Evolutionary conservation across 2,329 filamentous ascomycete genomes (phyloP).

Genomic region (Scytalidium sp.): DNA sequence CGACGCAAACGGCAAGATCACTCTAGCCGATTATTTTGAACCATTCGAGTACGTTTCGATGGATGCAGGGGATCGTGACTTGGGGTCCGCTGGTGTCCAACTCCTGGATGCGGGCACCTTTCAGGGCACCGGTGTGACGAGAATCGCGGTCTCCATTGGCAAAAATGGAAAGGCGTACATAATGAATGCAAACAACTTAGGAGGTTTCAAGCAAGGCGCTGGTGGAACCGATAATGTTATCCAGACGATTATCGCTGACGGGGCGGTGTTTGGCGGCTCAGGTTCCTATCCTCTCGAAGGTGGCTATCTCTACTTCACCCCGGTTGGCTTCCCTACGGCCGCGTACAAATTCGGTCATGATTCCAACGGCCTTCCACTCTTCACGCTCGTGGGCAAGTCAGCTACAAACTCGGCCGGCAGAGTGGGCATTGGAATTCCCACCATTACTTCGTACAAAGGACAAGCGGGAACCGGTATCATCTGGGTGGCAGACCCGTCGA

Average conservation of each 20-base stretch:
- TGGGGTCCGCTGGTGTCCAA: constrained; percentile 40
- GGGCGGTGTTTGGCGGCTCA: constrained; percentile 44
- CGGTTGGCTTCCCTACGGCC: constrained; percentile 25
- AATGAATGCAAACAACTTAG: constrained; percentile 31
- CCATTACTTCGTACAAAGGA: constrained; percentile 34
- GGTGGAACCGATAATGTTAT: constrained; percentile 39
- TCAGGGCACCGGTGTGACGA: constrained; percentile 38
- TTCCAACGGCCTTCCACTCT: constrained; percentile 28
- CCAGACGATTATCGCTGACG: constrained; percentile 40
- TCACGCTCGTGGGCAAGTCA: constrained; percentile 29
- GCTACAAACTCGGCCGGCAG: constrained; percentile 23
- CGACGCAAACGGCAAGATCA: constrained; percentile 39
- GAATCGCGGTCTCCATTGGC: constrained; percentile 47
- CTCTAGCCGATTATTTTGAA: constrained; percentile 51
- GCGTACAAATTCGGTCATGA: constrained; percentile 32
- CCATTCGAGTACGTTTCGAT: constrained; percentile 48
- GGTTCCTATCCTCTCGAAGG: constrained; percentile 47
- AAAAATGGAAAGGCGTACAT: constrained; percentile 49
- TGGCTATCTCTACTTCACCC: constrained; percentile 46
- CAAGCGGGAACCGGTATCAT: constrained; percentile 35
- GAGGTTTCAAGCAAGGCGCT: constrained; percentile 27
- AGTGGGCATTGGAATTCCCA: constrained; percentile 29
- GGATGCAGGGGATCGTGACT: constrained; percentile 48
- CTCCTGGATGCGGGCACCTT: constrained; percentile 43
- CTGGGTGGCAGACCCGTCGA: constrained; percentile 37